Evolutionary conservation across 2,329 filamentous ascomycete genomes (phyloP), one percentile per base, ranked within the genome.

Genomic region (Diaporthe sp.): DNA sequence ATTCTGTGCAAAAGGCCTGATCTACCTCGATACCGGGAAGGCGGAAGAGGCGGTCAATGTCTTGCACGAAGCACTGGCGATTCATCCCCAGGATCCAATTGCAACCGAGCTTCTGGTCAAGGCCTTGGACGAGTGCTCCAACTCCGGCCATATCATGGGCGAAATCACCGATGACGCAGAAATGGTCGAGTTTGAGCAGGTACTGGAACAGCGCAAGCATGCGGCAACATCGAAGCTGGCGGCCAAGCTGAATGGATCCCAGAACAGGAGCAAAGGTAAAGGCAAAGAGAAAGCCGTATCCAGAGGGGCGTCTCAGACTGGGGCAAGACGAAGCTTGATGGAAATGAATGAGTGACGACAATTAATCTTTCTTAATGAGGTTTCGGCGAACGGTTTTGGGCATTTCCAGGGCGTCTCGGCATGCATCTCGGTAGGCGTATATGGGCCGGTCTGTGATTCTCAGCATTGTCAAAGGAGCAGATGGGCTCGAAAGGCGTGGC

Each of bases 1-100:
- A 3, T 97, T 98, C 81, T 91, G 92, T 67, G 93, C 95, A 15
- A 96, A 98, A 80, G 96, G 95, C 0, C 87, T 98, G 22, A 93
- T 98, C 17, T 88, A 96, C 73, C 89, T 98, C 79, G 95, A 98
- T 80, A 88, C 95, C 78, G 92, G 91, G 22, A 89, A 91, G 69
- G 90, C 92, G 0, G 93, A 94, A 79, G 94, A 97, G 61, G 96
- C 96, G 0, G 92, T 97, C 5, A 89, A 93, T 13, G 92, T 95
- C 3, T 87, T 98, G 37, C 97, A 98, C 79, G 94, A 98, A 83
- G 94, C 94, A 1, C 88, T 97, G 22, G 93, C 94, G 0, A 92
- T 96, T 31, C 90, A 91, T 46, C 93, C 94, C 0, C 94, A 97
- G 83, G 94, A 97, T 80, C 92, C 94, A 7, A 93, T 96, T 78